A percentile compares a stretch with the other conserved stretches of the same genome.
Conservation (phyloP, 2,329 filamentous ascomycete genomes). For the Cladosporium sp. region DNA sequence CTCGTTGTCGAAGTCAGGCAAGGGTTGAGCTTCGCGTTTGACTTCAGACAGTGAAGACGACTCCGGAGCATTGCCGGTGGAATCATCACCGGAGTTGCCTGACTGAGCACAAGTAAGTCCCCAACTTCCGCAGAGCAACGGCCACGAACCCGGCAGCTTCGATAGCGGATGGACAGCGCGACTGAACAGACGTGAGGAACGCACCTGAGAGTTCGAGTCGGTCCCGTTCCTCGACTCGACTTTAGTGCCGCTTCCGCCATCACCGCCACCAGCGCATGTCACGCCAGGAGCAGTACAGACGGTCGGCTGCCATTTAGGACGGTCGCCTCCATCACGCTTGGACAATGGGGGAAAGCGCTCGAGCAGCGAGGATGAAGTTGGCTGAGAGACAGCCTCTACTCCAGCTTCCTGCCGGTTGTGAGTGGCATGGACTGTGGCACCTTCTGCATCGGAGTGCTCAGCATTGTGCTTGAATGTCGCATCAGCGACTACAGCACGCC, state of each 20-base stretch:
- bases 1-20: no score
- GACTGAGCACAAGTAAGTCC: not conserved
- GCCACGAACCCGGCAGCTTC: not conserved
- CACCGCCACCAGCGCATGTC: not conserved
- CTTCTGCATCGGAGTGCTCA: not conserved
- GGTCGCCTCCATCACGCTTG: not conserved
- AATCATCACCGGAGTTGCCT: not conserved
- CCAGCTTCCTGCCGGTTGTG: not conserved
- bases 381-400: not conserved
- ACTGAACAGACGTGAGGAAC: not conserved
- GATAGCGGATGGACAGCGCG: not conserved
- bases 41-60: not conserved
- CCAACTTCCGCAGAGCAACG: not conserved
- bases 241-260: not conserved
- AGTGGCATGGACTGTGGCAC: not conserved
- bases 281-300: constrained; percentile 1
- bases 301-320: not conserved
- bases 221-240: not conserved
- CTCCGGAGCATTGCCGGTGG: not conserved
- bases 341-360: not conserved
- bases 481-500: not conserved
- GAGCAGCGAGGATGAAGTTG: not conserved
- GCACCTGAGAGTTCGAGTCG: not conserved
- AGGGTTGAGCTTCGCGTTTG: not conserved
- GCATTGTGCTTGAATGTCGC: not conserved